phyloP scores from a whole-genome alignment of 768 basidiomycete species.

The Coprinopsis strossmayeri region DNA sequence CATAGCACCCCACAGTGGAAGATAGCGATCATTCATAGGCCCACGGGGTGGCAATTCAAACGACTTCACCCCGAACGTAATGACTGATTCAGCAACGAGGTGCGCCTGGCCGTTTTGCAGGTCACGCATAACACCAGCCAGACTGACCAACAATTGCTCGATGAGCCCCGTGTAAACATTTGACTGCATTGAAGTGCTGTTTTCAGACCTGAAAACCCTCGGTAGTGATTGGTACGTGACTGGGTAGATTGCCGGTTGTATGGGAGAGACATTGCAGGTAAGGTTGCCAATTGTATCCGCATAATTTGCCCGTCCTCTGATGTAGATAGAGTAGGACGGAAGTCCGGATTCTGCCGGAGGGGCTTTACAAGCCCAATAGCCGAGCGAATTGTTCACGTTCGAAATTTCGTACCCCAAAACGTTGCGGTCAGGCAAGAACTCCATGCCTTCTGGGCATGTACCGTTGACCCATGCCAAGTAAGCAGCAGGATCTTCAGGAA shows the following conservation, averaged over 20 bases:
- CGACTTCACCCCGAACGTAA: constrained; percentile 17
- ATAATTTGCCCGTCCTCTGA: constrained; percentile 10
- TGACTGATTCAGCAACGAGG: neutral
- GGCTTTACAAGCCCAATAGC: constrained; percentile 15
- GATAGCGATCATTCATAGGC: constrained; percentile 1
- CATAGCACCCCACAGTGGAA: constrained; percentile 17
- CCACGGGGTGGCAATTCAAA: constrained; percentile 8
- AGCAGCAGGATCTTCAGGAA: neutral
- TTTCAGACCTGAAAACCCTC: neutral
- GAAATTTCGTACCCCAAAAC: neutral
- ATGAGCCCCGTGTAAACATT: constrained; percentile 5
- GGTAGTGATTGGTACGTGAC: constrained; percentile 12
- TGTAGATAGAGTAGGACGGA: constrained; percentile 13
- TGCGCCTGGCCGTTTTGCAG: neutral
- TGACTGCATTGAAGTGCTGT: neutral
- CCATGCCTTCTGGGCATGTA: neutral
- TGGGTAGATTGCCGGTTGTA: constrained; percentile 14
- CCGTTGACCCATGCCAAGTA: neutral
- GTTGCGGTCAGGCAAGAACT: neutral
- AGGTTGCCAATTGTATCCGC: constrained; percentile 12
- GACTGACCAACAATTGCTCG: neutral
- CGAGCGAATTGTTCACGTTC: constrained; percentile 2
- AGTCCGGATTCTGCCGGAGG: neutral
- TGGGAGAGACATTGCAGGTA: constrained; percentile 14
- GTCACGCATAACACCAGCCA: neutral